These are phyloP conservation scores for Syzygium grande DNA, from an alignment of 345 rosid genomes.

Conservation along the genomic window DNA sequence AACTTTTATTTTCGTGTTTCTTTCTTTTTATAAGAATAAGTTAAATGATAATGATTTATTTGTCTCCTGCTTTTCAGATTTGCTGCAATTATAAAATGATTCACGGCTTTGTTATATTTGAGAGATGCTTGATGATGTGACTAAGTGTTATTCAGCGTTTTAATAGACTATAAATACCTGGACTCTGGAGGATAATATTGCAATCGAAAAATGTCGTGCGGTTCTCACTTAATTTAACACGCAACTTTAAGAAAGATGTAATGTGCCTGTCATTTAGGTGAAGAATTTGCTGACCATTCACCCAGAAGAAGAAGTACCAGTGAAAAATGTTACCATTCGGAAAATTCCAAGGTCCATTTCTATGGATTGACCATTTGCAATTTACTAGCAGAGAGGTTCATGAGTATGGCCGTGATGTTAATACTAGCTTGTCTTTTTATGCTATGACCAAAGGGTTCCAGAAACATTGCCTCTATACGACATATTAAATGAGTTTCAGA, in stretches of 20 bases:
- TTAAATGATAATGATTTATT: background rate
- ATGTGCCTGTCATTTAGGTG: constrained; percentile 25
- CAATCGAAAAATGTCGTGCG: background rate
- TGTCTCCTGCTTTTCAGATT: background rate
- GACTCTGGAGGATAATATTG: background rate
- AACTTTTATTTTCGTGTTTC: background rate
- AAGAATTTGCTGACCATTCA: constrained; percentile 81
- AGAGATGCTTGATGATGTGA: background rate
- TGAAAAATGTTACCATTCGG: constrained; percentile 79
- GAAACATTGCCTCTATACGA: constrained; percentile 87
- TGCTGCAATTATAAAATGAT: background rate
- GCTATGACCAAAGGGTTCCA: constrained; percentile 35
- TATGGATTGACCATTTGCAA: background rate
- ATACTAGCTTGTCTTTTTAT: background rate
- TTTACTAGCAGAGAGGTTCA: background rate
- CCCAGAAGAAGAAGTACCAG: constrained; percentile 74
- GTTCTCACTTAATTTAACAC: background rate
- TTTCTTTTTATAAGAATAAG: background rate
- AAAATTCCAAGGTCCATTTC: constrained; percentile 74
- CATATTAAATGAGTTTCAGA: constrained; percentile 95
- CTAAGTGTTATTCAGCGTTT: background rate
- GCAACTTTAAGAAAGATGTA: background rate
- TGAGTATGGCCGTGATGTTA: background rate
- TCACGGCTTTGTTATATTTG: background rate
- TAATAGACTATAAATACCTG: background rate